Evolutionary conservation across 495 filamentous ascomycete genomes (phyloP).

Genomic region (Neurospora discreta): DNA sequence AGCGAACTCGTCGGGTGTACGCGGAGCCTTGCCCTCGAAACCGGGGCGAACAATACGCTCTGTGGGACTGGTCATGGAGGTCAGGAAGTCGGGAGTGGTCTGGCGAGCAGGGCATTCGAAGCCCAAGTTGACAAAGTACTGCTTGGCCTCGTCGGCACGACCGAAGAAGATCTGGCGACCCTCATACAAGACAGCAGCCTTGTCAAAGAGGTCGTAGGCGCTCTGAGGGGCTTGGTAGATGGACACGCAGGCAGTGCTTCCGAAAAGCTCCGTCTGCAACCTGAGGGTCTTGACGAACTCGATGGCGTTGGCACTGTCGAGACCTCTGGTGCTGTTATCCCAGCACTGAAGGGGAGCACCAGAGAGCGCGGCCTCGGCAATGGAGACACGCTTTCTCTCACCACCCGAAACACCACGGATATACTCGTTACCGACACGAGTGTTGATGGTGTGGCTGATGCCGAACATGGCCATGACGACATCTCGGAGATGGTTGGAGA

Average conservation of each 20-base stretch:
- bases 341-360: slow-evolving; percentile 65
- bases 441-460: slow-evolving; percentile 65
- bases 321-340: slow-evolving; percentile 74
- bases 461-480: slow-evolving; percentile 74
- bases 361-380: slow-evolving; percentile 59
- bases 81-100: slow-evolving; percentile 72
- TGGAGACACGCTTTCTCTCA: slow-evolving; percentile 74
- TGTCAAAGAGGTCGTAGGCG: slow-evolving; percentile 72
- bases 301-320: slow-evolving; percentile 73
- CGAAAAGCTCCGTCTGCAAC: slow-evolving; percentile 52
- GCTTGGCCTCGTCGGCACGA: slow-evolving; percentile 45
- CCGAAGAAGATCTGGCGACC: slow-evolving; percentile 80
- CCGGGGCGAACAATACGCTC: slow-evolving; percentile 55
- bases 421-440: slow-evolving; percentile 68
- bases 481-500: slow-evolving; percentile 55
- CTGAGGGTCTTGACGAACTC: slow-evolving; percentile 65
- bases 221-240: slow-evolving; percentile 76
- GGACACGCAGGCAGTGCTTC: slow-evolving; percentile 60
- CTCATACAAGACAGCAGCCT: slow-evolving; percentile 68
- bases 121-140: slow-evolving; percentile 64
- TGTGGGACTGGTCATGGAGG: slow-evolving; percentile 60
- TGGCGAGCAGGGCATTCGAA: slow-evolving; percentile 63
- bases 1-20: slow-evolving; percentile 70
- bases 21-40: slow-evolving; percentile 53
- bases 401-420: slow-evolving; percentile 72